Conservation (phyloP, 179 eudicot genomes). For the Silene vulgaris region DNA sequence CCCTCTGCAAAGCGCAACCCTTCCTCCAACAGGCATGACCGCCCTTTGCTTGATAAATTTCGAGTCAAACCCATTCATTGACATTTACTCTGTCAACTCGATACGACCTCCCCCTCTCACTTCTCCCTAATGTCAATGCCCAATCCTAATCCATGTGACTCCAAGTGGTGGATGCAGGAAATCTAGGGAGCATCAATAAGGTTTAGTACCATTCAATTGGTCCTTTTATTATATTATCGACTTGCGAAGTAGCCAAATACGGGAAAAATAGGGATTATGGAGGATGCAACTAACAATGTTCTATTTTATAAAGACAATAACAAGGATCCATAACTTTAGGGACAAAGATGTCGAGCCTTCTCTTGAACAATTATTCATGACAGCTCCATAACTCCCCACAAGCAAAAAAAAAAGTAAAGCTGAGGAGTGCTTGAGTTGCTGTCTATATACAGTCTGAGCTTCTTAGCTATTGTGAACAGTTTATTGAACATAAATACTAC, state of each 20-base stretch:
- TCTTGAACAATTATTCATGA: background rate
- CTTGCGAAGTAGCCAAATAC: background rate
- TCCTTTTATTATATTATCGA: no score
- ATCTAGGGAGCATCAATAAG: background rate
- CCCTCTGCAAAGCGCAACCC: background rate
- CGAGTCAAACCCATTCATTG: background rate
- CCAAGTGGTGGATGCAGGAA: background rate
- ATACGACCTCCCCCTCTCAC: background rate
- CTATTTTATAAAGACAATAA: background rate
- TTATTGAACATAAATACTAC: conserved; percentile 14
- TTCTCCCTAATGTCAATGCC: background rate
- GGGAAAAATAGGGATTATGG: background rate
- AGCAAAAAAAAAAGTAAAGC: background rate
- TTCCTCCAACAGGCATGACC: background rate
- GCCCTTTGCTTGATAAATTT: background rate
- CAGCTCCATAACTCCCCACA: background rate
- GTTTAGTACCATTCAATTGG: background rate
- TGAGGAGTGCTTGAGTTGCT: background rate
- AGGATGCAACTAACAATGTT: background rate
- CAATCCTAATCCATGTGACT: background rate
- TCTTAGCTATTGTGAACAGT: background rate
- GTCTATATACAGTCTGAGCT: background rate
- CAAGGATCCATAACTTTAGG: background rate
- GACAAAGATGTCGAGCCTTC: no score
- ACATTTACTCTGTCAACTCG: background rate